Evolutionary conservation across 1,139 yeast species (phyloP).

Genomic region (Candida sojae): DNA sequence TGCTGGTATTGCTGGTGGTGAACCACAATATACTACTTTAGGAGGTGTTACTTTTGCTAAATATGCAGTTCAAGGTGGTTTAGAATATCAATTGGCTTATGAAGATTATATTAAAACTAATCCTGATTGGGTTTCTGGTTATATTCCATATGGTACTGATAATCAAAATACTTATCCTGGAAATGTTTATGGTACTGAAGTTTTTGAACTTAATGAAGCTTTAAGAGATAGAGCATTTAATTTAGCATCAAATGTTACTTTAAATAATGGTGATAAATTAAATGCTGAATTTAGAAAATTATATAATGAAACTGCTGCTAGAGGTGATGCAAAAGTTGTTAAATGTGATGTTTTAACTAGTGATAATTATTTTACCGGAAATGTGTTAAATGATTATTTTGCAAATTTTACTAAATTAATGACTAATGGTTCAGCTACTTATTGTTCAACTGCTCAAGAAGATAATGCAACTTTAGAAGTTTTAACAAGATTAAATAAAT

Average conservation of each 20-base stretch:
- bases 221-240: conserved; percentile 60
- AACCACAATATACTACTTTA: conserved; percentile 46
- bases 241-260: conserved; percentile 47
- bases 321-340: conserved; percentile 46
- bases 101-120: conserved; percentile 48
- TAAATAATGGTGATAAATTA: conserved; percentile 47
- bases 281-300: conserved; percentile 48
- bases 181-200: conserved; percentile 64
- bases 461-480: conserved; percentile 69
- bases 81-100: conserved; percentile 56
- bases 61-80: conserved; percentile 63
- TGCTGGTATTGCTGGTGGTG: conserved; percentile 71
- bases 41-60: conserved; percentile 65
- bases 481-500: conserved; percentile 52
- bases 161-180: conserved; percentile 54
- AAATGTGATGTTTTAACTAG: conserved; percentile 64
- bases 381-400: conserved; percentile 52
- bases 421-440: conserved; percentile 61
- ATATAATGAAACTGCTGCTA: conserved; percentile 53
- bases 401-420: conserved; percentile 47
- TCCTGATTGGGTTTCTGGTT: conserved; percentile 62
- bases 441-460: conserved; percentile 69
- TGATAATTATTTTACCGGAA: conserved; percentile 63
- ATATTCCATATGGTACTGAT: conserved; percentile 57
- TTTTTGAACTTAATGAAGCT: conserved; percentile 60